Base-by-base conservation (phyloP, 306 rosid genomes). In the Trifolium dubium region DNA sequence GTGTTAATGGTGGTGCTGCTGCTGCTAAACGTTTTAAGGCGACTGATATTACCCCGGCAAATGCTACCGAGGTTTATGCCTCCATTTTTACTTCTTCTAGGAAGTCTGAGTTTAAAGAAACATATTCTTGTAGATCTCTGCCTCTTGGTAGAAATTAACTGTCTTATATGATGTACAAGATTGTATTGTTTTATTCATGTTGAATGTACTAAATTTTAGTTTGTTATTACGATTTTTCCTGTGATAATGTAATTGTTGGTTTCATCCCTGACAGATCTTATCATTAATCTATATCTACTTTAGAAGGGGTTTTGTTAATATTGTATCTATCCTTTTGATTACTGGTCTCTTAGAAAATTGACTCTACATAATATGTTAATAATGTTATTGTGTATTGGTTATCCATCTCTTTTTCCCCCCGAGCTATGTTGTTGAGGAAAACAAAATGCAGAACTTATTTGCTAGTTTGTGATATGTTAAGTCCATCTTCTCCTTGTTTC, bases 121-220 rank as follows among this genome's bases (percentile, higher is more conserved):
- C 95, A 0, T 94, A 0, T 71, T 14, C 32, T 9, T 94, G 99
- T 68, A 86, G 99, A 60, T 92, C 99, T 44, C 89, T 94, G 8
- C 99, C 97, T 2, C 99, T 94, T 32, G 99, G 99, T 65, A 83
- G 97, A 64, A 94, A 89, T 80, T 94, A 88, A 88, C 81, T 47
- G 64, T 67, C 55, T 32, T 66, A 17, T 75, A 41, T 65, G 62
- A 68, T 35, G 32, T 61, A 17, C 28, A 10, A 40, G 17, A 18
- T 75, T 29, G 46, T 65, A 35, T 62, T 66, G 54, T 40, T 75
- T 41, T 55, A n/a, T 51, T 51, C 34, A 6, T 15, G 51, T 13
- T 37, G 11, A 72, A 29, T 81, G 71, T 66, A 61, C 31, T 64
- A 54, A 44, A 77, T 5, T 69, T 56, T 47, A 62, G 64, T 40